A percentile compares a stretch with the other conserved stretches of the same genome.
Evolutionary conservation across 129 eudicot species (phyloP).

Genomic region (Erigeron canadensis): DNA sequence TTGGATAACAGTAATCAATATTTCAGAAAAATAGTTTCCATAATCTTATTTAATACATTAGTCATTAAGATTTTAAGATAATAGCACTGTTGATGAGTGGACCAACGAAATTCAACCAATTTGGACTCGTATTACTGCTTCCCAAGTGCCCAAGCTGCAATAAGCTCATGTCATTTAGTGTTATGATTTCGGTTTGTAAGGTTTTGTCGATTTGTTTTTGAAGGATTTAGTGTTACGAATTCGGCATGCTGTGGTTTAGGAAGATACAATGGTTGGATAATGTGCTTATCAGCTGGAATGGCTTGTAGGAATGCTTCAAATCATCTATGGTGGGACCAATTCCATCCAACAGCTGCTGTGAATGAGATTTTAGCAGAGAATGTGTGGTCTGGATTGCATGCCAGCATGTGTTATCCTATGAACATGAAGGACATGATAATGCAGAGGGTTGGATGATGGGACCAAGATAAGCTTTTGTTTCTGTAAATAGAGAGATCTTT

Average conservation of each 20-base stretch:
- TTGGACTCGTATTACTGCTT: too few species aligned
- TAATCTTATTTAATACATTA: neutral
- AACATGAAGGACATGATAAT: too few species aligned
- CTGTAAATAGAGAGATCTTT: neutral
- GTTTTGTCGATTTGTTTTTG: neutral
- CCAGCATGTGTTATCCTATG: too few species aligned
- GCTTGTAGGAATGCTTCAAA: slow-evolving; percentile 69
- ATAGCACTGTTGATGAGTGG: neutral
- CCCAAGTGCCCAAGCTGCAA: too few species aligned
- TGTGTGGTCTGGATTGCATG: slow-evolving; percentile 49
- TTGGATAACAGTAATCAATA: neutral
- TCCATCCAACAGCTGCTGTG: too few species aligned
- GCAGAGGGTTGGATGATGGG: neutral
- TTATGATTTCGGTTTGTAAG: too few species aligned
- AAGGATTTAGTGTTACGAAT: slow-evolving; percentile 63
- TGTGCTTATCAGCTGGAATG: slow-evolving; percentile 73
- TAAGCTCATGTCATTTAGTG: too few species aligned
- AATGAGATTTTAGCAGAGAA: too few species aligned
- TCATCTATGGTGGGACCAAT: slow-evolving; percentile 65
- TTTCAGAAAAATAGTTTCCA: neutral
- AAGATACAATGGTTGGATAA: slow-evolving; percentile 67
- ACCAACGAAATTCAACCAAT: neutral
- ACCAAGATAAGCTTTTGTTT: slow-evolving; percentile 8
- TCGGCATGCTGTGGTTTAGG: slow-evolving; percentile 87
- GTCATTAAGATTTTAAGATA: neutral